Percentiles rank a stretch among this genome's conserved stretches.
Conservation (phyloP, 768 basidiomycete genomes). For the Podaxis sp. region DNA sequence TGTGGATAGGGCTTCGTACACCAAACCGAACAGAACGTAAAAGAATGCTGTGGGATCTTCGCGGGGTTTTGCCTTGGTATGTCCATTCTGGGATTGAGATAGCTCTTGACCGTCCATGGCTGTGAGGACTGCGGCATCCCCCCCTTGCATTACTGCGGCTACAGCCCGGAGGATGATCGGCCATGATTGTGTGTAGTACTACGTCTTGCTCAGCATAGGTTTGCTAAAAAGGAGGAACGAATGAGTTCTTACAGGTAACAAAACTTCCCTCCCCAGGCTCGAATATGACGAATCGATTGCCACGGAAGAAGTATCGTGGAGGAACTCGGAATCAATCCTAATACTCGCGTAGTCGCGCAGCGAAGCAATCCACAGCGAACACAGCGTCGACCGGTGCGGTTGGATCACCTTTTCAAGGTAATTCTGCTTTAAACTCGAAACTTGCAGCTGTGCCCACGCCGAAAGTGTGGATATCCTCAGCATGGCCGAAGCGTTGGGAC, state of each 20-base stretch:
- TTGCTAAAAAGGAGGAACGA: neutral
- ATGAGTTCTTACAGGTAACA: constrained; percentile 73
- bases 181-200: constrained; percentile 92
- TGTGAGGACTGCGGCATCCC: constrained; percentile 65
- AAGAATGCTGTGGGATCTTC: constrained; percentile 78
- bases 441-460: constrained; percentile 93
- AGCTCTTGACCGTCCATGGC: constrained; percentile 80
- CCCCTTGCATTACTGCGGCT: constrained; percentile 71
- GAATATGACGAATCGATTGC: constrained; percentile 82
- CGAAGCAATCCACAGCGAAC: constrained; percentile 84
- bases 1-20: constrained; percentile 81
- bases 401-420: constrained; percentile 83
- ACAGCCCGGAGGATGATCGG: constrained; percentile 82
- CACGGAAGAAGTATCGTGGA: constrained; percentile 72
- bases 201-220: constrained; percentile 10
- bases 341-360: constrained; percentile 93
- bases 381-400: constrained; percentile 73
- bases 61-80: constrained; percentile 33
- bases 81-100: constrained; percentile 21
- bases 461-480: constrained; percentile 88
- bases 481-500: constrained; percentile 95
- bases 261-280: constrained; percentile 86
- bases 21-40: constrained; percentile 89
- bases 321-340: constrained; percentile 83
- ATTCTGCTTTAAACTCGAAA: constrained; percentile 67